These are phyloP conservation scores for Phylloporus arenicola DNA, from an alignment of 768 basidiomycete genomes.

Conservation along the genomic window DNA sequence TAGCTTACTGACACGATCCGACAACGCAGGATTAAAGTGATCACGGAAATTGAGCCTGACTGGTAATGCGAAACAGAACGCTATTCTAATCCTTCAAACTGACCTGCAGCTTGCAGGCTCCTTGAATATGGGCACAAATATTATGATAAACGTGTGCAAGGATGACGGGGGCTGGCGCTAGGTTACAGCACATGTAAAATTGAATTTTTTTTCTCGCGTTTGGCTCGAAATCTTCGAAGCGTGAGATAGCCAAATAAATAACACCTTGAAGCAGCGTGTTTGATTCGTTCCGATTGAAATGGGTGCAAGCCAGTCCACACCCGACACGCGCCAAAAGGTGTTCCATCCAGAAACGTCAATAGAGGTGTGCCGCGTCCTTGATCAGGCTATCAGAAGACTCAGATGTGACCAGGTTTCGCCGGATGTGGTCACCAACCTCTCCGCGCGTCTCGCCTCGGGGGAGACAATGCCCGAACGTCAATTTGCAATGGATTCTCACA, in stretches of 20 bases:
- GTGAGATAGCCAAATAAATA: background rate
- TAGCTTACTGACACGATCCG: constrained; percentile 9
- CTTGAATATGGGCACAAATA: constrained; percentile 48
- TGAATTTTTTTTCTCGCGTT: background rate
- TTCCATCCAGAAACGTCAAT: constrained; percentile 50
- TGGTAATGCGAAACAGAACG: constrained; percentile 49
- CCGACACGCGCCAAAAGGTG: constrained; percentile 51
- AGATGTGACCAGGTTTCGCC: constrained; percentile 66
- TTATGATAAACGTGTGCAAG: constrained; percentile 26
- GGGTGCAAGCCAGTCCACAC: constrained; percentile 68
- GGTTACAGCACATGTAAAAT: too few relatives aligned
- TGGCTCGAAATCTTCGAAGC: background rate
- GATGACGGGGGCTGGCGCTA: background rate
- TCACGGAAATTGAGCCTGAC: constrained; percentile 93
- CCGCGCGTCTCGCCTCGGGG: constrained; percentile 55
- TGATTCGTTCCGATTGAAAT: constrained; percentile 30
- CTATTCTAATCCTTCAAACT: background rate
- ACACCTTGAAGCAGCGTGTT: background rate
- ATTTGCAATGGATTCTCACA: constrained; percentile 64
- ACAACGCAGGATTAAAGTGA: constrained; percentile 73
- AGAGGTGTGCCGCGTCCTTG: constrained; percentile 35
- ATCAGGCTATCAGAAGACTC: background rate
- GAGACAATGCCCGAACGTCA: constrained; percentile 65
- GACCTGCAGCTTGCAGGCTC: constrained; percentile 31
- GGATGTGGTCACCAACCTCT: constrained; percentile 74